Evolutionary conservation across 306 rosid species (phyloP).

Genomic region (Bauhinia variegata): DNA sequence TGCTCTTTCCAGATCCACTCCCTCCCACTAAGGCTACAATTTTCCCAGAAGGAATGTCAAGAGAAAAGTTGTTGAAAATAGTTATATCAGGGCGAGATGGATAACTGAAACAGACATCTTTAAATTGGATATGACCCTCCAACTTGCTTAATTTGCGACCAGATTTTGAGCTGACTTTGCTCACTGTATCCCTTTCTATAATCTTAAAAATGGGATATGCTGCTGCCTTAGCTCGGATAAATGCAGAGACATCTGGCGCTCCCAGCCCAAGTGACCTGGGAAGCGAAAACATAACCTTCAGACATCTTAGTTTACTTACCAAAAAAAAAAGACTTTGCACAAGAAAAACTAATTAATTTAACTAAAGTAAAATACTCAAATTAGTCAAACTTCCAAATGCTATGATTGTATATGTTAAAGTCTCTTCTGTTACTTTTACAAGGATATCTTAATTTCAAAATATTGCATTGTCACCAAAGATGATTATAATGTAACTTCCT

Average conservation of each 20-base stretch:
- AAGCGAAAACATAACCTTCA: slow-evolving; percentile 26
- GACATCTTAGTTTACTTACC: slow-evolving; percentile 5
- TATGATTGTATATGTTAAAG: background rate
- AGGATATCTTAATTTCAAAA: too few relatives aligned
- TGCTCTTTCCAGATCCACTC: slow-evolving; percentile 96
- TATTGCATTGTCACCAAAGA: too few relatives aligned
- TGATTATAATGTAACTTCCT: background rate
- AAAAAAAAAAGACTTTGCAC: slow-evolving; percentile 20
- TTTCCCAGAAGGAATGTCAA: slow-evolving; percentile 87
- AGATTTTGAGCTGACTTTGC: slow-evolving; percentile 53
- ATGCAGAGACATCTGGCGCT: slow-evolving; percentile 87
- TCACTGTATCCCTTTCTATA: slow-evolving; percentile 84
- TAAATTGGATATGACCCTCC: slow-evolving; percentile 82
- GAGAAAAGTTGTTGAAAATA: slow-evolving; percentile 68
- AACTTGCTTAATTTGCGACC: slow-evolving; percentile 62
- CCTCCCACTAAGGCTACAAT: slow-evolving; percentile 93
- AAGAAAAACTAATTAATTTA: slow-evolving; percentile 12
- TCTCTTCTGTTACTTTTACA: background rate
- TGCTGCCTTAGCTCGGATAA: slow-evolving; percentile 86
- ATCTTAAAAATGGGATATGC: slow-evolving; percentile 93
- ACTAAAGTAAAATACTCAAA: background rate
- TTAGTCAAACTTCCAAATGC: too few relatives aligned
- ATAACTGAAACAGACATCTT: slow-evolving; percentile 75
- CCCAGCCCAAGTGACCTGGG: slow-evolving; percentile 92
- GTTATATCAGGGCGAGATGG: slow-evolving; percentile 80